phyloP scores from a whole-genome alignment of 129 eudicot species.

The Artemisia tridentata region DNA sequence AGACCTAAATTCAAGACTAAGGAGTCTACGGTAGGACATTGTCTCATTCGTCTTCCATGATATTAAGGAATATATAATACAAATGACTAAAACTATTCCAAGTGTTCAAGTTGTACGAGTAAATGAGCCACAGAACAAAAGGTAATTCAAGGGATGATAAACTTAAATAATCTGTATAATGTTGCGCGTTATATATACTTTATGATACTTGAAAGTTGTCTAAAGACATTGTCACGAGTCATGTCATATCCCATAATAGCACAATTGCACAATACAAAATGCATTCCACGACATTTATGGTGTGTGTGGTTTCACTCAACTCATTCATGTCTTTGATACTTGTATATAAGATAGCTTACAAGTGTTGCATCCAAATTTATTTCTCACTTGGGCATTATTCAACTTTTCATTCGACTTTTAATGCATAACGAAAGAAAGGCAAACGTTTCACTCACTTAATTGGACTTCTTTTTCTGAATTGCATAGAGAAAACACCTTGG shows the following conservation, averaged over 20 bases:
- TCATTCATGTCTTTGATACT: neutral
- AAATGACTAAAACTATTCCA: neutral
- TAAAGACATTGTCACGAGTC: neutral
- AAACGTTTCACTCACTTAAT: neutral
- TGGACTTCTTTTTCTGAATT: neutral
- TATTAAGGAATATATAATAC: neutral
- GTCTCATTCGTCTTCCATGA: neutral
- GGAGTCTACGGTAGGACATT: neutral
- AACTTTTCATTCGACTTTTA: neutral
- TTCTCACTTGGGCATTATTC: neutral
- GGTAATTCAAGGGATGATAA: neutral
- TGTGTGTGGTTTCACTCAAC: neutral
- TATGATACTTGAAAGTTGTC: neutral
- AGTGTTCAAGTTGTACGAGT: neutral
- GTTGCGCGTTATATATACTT: too few relatives aligned
- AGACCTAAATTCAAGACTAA: slow-evolving; percentile 5
- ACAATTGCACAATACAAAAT: neutral
- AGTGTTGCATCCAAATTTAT: neutral
- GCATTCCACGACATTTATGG: neutral
- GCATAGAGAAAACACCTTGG: neutral
- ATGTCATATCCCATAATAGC: neutral
- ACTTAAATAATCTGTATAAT: too few relatives aligned
- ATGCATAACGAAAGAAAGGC: neutral
- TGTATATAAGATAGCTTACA: neutral
- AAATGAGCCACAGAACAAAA: neutral